Percentiles rank a stretch among this genome's conserved stretches.
Conservation (phyloP, 2,329 filamentous ascomycete species). For the Sporothrix dimorphospora region DNA sequence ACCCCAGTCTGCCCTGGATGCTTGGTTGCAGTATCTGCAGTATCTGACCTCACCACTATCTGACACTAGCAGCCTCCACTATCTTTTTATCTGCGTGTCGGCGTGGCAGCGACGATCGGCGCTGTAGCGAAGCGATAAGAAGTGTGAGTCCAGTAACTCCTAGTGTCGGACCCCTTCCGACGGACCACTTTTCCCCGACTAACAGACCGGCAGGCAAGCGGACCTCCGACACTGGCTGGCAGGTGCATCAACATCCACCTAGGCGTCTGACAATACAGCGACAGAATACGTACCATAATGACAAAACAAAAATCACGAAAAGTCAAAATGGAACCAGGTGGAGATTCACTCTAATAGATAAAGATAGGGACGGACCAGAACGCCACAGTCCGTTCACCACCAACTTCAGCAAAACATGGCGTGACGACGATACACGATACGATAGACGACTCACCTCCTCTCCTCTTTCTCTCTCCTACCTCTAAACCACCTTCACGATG, state of each 20-base stretch:
- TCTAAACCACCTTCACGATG: background rate
- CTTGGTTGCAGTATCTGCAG: background rate
- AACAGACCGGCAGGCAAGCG: background rate
- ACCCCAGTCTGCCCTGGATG: background rate
- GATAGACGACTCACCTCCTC: background rate
- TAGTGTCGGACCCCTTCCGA: conserved; percentile 14
- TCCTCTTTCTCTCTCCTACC: background rate
- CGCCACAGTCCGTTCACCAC: background rate
- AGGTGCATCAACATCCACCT: background rate
- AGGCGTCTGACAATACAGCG: background rate
- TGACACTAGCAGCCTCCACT: background rate
- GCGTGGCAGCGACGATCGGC: conserved; percentile 19
- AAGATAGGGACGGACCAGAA: background rate
- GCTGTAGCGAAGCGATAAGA: background rate
- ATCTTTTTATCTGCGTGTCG: background rate
- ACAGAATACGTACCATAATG: background rate
- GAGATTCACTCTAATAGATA: conserved; percentile 3
- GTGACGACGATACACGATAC: background rate
- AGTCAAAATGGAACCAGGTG: background rate
- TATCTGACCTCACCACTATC: conserved; percentile 3
- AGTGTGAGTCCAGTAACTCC: background rate
- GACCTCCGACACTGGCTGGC: background rate
- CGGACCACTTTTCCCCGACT: background rate
- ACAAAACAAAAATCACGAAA: background rate
- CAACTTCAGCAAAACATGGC: conserved; percentile 1